These are phyloP conservation scores for Gypsophila paniculata DNA, from an alignment of 179 eudicot species.

Conservation along the genomic window DNA sequence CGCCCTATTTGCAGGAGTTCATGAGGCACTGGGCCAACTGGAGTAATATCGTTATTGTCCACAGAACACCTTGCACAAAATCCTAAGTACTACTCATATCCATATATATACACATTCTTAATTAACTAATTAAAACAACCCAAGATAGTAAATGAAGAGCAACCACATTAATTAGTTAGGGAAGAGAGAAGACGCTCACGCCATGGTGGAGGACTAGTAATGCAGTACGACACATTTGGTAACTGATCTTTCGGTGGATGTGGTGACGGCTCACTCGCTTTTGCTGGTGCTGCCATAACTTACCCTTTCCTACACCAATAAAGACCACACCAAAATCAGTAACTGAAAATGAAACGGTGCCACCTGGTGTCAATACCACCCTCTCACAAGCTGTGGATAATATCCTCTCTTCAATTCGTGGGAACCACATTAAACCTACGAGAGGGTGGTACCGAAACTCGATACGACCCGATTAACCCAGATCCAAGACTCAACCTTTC, in stretches of 20 bases:
- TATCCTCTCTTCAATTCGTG: no score
- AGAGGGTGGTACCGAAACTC: no score
- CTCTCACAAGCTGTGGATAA: no score
- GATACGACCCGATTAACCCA: constrained; percentile 19
- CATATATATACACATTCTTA: background rate
- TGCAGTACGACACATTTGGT: constrained; percentile 83
- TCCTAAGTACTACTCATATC: background rate
- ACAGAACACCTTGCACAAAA: background rate
- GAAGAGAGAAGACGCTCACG: constrained; percentile 51
- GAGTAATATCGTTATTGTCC: no score
- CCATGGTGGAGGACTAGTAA: constrained; percentile 98
- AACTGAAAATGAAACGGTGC: background rate
- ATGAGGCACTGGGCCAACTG: no score
- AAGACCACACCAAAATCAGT: constrained; percentile 12
- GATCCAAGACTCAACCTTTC: constrained; percentile 30
- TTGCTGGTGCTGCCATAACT: constrained; percentile 46
- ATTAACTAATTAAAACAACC: background rate
- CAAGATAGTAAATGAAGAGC: constrained; percentile 12
- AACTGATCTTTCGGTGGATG: constrained; percentile 95
- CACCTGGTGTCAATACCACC: no score
- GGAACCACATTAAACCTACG: no score
- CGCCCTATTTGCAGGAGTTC: no score
- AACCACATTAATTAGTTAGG: background rate
- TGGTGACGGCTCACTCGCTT: constrained; percentile 70
- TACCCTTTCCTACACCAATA: constrained; percentile 15